These are phyloP conservation scores for Stentor coeruleus DNA, from an alignment of 73 alveolate genomes.

Conservation along the genomic window DNA sequence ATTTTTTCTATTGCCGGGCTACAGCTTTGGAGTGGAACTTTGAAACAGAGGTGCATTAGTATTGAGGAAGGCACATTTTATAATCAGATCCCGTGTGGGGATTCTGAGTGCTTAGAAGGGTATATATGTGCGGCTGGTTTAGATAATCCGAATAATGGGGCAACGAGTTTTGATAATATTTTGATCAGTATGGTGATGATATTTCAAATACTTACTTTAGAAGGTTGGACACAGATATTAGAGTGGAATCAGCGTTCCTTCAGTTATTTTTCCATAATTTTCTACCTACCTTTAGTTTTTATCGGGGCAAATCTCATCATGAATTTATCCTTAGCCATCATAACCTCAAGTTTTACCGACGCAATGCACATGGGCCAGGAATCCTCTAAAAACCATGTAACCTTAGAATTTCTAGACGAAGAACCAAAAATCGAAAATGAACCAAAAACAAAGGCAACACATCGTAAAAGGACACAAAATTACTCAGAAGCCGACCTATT, in stretches of 20 bases:
- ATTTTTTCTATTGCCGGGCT: constrained; percentile 49
- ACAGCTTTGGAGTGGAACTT: constrained; percentile 38
- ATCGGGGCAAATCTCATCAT: constrained; percentile 66
- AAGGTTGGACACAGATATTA: constrained; percentile 87
- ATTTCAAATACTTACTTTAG: constrained; percentile 69
- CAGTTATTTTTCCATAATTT: constrained; percentile 43
- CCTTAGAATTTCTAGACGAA: background rate
- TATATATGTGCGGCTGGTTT: constrained; percentile 41
- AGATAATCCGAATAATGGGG: constrained; percentile 37
- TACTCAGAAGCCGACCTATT: background rate
- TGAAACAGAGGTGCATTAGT: constrained; percentile 33
- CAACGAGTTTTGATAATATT: constrained; percentile 37
- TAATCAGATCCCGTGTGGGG: background rate
- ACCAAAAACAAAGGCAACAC: constrained; percentile 4
- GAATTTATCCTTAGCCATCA: background rate
- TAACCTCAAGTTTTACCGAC: background rate
- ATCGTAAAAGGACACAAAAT: too few species aligned
- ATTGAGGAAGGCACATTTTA: background rate
- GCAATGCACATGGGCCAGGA: background rate
- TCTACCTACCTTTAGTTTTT: constrained; percentile 69
- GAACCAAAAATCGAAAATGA: background rate
- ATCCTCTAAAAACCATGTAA: background rate
- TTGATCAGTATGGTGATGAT: constrained; percentile 60
- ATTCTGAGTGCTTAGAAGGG: background rate
- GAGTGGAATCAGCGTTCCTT: constrained; percentile 58